A percentile compares a stretch with the other conserved stretches of the same genome.
These are phyloP conservation scores for Alternaria ventricosa DNA, from an alignment of 2,329 filamentous ascomycete species.

Conservation along the genomic window DNA sequence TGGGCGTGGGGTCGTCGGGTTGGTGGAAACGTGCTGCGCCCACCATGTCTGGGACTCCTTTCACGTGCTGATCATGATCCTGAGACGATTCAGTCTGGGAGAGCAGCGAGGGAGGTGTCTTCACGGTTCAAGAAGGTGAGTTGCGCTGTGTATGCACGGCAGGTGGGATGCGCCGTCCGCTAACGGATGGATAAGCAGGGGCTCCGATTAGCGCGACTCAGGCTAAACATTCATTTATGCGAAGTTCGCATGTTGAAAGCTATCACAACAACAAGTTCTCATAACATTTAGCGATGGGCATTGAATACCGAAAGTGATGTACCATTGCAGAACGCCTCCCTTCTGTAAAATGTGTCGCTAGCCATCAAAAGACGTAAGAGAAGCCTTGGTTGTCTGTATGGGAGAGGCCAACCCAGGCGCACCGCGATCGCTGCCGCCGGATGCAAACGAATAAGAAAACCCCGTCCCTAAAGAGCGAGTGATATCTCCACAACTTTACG, in stretches of 20 bases:
- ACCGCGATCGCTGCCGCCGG: slow-evolving; percentile 17
- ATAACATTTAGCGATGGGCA: not conserved
- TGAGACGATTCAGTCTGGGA: not conserved
- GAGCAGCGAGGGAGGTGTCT: not conserved
- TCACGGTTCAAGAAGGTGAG: slow-evolving; percentile 11
- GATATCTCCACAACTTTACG: slow-evolving; percentile 29
- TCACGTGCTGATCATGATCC: slow-evolving; percentile 31
- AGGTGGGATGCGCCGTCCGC: slow-evolving; percentile 17
- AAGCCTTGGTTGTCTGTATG: slow-evolving; percentile 13
- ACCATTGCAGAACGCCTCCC: slow-evolving; percentile 8
- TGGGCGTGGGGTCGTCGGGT: slow-evolving; percentile 16
- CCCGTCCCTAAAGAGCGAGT: slow-evolving; percentile 26
- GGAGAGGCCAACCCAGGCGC: slow-evolving; percentile 15
- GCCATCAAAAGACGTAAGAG: slow-evolving; percentile 1
- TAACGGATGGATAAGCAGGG: slow-evolving; percentile 20
- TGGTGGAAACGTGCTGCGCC: slow-evolving; percentile 22
- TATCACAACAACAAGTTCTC: not conserved
- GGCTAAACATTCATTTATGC: not conserved
- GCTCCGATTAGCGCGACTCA: slow-evolving; percentile 7
- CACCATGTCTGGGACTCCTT: slow-evolving; percentile 30
- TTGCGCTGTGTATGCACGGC: slow-evolving; percentile 13
- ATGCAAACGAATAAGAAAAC: slow-evolving; percentile 19
- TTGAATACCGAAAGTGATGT: slow-evolving; percentile 11
- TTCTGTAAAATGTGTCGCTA: slow-evolving; percentile 15
- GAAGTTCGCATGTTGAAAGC: not conserved